These are phyloP conservation scores for Rhizopus arrhizus DNA, from an alignment of 371 early-diverging fungal genomes.

Conservation along the genomic window DNA sequence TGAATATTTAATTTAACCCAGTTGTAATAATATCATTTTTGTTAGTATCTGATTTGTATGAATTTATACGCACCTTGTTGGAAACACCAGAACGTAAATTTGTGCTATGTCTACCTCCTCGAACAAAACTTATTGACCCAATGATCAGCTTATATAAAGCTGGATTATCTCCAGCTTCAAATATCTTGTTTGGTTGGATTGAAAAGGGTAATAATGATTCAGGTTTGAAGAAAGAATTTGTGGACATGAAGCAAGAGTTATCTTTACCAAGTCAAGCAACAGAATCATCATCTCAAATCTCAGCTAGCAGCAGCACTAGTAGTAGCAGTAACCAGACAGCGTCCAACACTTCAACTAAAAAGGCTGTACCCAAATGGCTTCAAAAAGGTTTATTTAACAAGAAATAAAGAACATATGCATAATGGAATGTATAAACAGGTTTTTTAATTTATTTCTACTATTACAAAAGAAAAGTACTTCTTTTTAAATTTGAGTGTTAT, in stretches of 20 bases:
- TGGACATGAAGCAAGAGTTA: constrained; percentile 35
- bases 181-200: constrained; percentile 52
- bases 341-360: constrained; percentile 22
- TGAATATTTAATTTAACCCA: neutral
- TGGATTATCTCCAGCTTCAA: constrained; percentile 51
- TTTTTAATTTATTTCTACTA: neutral
- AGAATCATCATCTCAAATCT: constrained; percentile 1
- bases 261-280: constrained; percentile 15
- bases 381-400: constrained; percentile 55
- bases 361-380: constrained; percentile 50
- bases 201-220: constrained; percentile 34
- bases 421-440: neutral
- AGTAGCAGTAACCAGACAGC: constrained; percentile 1
- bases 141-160: constrained; percentile 45
- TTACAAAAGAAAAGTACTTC: no score
- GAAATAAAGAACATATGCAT: constrained; percentile 16
- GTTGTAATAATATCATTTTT: no score
- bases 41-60: constrained; percentile 45
- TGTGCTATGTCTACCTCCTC: constrained; percentile 49
- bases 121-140: constrained; percentile 45
- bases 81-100: constrained; percentile 48
- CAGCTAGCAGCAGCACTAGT: neutral
- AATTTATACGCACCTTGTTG: constrained; percentile 42
- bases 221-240: constrained; percentile 28
- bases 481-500: neutral